Evolutionary conservation across 768 basidiomycete species (phyloP), one percentile per base, ranked within the genome.

Genomic region (Leccinum truebloodii): DNA sequence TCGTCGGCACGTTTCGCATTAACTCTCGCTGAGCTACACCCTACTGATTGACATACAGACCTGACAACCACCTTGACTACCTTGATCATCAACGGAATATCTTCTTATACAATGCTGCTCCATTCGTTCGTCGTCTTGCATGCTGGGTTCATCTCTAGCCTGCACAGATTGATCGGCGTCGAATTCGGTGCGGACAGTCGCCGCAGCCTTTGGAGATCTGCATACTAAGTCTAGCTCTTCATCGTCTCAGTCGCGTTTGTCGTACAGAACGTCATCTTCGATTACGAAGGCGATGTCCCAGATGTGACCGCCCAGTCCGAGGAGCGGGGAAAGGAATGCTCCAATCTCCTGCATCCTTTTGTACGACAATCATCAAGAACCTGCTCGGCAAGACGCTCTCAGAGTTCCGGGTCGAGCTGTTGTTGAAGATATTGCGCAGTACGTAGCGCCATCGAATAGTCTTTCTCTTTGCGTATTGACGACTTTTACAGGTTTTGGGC

Each of bases 371-470:
- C 53, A 87, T 98, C 63, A 87, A 90, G 8, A 79, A 81, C 14
- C 81, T 98, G 51, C 78, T 98, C 52, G 76, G 82, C 1, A 77
- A 77, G 6, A 78, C 84, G 3, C 76, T 96, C 55, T 80, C 81
- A 0, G 96, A 98, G 73, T 84, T 90, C 60, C 82, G 85, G 32
- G 91, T 97, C 7, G 97, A 98, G 71, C 77, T 96, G 3, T 66
- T 99, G 56, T 81, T 98, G 53, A 95, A 94, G 73, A 80, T 98
- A 20, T 72, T 92, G 52, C 82, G 91, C 65, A 92, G 94, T 94
- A 71, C 59, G 87, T 74, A 35, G 22, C n/a, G 2, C 1, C 13
- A 26, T 28, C 41, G 20, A 32, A 6, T 13, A 6, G 14, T 46
- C 14, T n/a, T 35, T 49, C 2, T 14, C 6, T 28, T 55, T 48